These are phyloP conservation scores for Psilocybe subaeruginosa DNA, from an alignment of 768 basidiomycete species.

Conservation along the genomic window DNA sequence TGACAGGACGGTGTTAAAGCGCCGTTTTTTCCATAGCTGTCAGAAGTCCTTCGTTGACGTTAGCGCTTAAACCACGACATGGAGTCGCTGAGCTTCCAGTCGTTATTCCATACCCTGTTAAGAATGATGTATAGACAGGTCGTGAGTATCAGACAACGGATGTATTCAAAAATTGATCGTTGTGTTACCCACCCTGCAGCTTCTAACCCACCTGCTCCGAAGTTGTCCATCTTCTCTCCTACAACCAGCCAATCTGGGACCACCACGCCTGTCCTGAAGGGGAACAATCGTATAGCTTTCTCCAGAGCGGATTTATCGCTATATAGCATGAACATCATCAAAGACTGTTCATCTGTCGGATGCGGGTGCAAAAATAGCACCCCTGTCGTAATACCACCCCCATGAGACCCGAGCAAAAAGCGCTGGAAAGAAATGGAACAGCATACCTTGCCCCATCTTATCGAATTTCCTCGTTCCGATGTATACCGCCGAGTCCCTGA, in stretches of 20 bases:
- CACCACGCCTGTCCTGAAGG: constrained; percentile 79
- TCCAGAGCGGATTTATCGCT: constrained; percentile 65
- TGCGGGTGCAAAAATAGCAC: constrained; percentile 74
- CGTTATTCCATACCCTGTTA: constrained; percentile 33
- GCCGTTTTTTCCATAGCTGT: neutral
- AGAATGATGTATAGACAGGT: neutral
- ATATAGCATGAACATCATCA: constrained; percentile 61
- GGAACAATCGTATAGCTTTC: constrained; percentile 72
- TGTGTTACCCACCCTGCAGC: constrained; percentile 69
- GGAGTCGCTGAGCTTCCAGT: constrained; percentile 49
- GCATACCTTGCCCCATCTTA: constrained; percentile 33
- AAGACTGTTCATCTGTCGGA: constrained; percentile 33
- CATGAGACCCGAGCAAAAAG: constrained; percentile 14
- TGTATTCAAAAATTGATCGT: neutral
- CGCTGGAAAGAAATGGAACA: neutral
- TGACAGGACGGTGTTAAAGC: neutral
- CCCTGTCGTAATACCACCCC: constrained; percentile 27
- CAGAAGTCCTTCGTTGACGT: neutral
- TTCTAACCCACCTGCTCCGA: constrained; percentile 73
- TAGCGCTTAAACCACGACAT: constrained; percentile 50
- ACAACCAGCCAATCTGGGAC: constrained; percentile 81
- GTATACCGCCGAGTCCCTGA: constrained; percentile 27
- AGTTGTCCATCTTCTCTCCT: constrained; percentile 49
- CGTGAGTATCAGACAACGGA: neutral
- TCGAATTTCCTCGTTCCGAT: constrained; percentile 30